Evolutionary conservation across 805 yeast species (phyloP).

Genomic region (Lachancea nothofagi): DNA sequence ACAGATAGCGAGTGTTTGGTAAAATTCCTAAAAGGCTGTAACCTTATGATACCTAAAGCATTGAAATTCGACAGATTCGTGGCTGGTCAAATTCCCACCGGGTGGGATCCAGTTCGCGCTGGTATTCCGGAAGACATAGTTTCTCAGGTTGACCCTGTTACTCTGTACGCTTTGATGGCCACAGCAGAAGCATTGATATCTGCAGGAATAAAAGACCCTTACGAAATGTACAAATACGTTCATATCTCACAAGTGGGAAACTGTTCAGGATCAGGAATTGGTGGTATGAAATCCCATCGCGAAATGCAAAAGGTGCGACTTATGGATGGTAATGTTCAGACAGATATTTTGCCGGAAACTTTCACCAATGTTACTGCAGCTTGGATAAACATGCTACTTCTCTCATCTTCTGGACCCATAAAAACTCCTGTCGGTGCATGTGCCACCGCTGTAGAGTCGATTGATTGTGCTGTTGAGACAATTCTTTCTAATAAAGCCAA

Average conservation of each 20-base stretch:
- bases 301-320: conserved; percentile 84
- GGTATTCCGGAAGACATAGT: conserved; percentile 80
- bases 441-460: conserved; percentile 87
- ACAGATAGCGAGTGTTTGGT: conserved; percentile 70
- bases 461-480: conserved; percentile 80
- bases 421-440: conserved; percentile 94
- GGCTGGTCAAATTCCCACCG: conserved; percentile 69
- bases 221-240: conserved; percentile 85
- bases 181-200: conserved; percentile 78
- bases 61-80: conserved; percentile 26
- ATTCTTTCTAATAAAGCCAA: conserved; percentile 78
- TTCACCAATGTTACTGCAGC: conserved; percentile 90
- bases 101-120: conserved; percentile 79
- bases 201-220: conserved; percentile 85
- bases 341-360: conserved; percentile 83
- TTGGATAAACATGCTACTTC: conserved; percentile 86
- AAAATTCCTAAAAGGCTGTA: conserved; percentile 73
- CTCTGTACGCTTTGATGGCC: conserved; percentile 73
- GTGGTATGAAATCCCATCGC: conserved; percentile 80
- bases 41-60: conserved; percentile 65
- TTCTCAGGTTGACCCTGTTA: conserved; percentile 79
- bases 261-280: conserved; percentile 92
- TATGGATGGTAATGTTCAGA: conserved; percentile 74
- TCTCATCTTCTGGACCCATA: conserved; percentile 85
- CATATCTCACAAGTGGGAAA: conserved; percentile 90